These are phyloP conservation scores for Lunasporangiospora selenospora DNA, from an alignment of 192 early-diverging fungal species.

Conservation along the genomic window DNA sequence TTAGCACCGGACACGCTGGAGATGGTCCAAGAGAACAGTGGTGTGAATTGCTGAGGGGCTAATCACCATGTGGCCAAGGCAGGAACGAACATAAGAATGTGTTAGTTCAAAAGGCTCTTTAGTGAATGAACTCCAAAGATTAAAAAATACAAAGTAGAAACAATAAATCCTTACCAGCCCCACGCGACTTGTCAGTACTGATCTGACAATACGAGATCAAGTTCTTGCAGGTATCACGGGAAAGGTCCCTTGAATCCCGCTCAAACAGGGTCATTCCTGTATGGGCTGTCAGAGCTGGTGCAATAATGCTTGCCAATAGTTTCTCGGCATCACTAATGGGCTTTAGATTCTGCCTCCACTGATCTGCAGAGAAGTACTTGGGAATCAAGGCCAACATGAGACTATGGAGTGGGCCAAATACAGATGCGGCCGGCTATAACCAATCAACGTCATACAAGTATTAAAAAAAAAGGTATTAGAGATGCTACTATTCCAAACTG, in stretches of 20 bases:
- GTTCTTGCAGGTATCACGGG: slow-evolving; percentile 57
- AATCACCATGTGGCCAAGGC: not conserved
- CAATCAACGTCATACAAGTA: no score
- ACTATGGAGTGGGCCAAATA: slow-evolving; percentile 53
- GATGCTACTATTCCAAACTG: no score
- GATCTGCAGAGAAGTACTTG: slow-evolving; percentile 48
- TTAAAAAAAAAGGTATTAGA: no score
- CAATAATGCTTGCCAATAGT: slow-evolving; percentile 16
- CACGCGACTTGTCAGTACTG: slow-evolving; percentile 30
- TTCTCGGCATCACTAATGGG: slow-evolving; percentile 43
- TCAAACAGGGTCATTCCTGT: slow-evolving; percentile 28
- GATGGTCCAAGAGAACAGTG: slow-evolving; percentile 42
- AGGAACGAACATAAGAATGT: not conserved
- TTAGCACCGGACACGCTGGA: slow-evolving; percentile 22
- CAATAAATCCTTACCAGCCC: not conserved
- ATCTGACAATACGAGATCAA: slow-evolving; percentile 61
- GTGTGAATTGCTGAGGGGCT: slow-evolving; percentile 18
- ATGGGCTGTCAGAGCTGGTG: slow-evolving; percentile 20
- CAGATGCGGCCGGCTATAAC: slow-evolving; percentile 48
- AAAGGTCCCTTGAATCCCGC: slow-evolving; percentile 51
- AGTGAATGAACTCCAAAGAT: slow-evolving; percentile 6
- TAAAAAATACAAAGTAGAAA: not conserved
- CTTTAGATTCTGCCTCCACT: slow-evolving; percentile 47
- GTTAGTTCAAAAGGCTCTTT: not conserved
- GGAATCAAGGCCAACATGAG: slow-evolving; percentile 49